Evolutionary conservation across 306 rosid species (phyloP).

Genomic region (Vigna mungo): DNA sequence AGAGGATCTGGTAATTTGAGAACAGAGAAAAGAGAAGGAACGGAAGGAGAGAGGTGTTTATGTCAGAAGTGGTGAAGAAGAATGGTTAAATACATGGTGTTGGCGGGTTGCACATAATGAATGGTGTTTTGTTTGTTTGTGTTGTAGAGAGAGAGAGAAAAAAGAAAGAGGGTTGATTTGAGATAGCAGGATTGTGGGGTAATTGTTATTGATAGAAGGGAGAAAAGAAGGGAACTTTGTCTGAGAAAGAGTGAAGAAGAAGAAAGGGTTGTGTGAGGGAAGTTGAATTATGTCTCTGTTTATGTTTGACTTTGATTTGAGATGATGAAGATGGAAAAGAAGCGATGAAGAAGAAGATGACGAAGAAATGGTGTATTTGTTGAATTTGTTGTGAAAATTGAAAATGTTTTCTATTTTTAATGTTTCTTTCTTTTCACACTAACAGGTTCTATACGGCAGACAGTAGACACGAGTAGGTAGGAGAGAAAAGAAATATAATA

Average conservation of each 20-base stretch:
- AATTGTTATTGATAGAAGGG: background rate
- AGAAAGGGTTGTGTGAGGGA: constrained; percentile 37
- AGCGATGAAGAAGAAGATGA: too few relatives aligned
- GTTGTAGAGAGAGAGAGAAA: background rate
- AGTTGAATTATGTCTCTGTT: constrained; percentile 56
- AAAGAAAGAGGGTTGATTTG: background rate
- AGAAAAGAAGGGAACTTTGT: background rate
- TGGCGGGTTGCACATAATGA: constrained; percentile 29
- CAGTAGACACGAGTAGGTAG: background rate
- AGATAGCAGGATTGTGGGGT: constrained; percentile 33
- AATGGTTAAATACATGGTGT: constrained; percentile 27
- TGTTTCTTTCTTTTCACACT: background rate
- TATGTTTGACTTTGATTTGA: constrained; percentile 51
- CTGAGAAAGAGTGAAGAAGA: background rate
- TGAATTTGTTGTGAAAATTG: background rate
- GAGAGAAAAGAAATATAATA: background rate
- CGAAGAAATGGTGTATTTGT: constrained; percentile 13
- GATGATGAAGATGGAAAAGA: background rate
- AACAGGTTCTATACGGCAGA: background rate
- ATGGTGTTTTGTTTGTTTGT: constrained; percentile 5
- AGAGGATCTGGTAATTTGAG: constrained; percentile 38
- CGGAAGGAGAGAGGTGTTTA: background rate
- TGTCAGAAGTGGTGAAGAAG: constrained; percentile 16
- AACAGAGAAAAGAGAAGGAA: background rate
- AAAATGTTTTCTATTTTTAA: background rate